These are phyloP conservation scores for Globisporangium megalacanthum DNA, from an alignment of 352 stramenopile species.

Conservation along the genomic window DNA sequence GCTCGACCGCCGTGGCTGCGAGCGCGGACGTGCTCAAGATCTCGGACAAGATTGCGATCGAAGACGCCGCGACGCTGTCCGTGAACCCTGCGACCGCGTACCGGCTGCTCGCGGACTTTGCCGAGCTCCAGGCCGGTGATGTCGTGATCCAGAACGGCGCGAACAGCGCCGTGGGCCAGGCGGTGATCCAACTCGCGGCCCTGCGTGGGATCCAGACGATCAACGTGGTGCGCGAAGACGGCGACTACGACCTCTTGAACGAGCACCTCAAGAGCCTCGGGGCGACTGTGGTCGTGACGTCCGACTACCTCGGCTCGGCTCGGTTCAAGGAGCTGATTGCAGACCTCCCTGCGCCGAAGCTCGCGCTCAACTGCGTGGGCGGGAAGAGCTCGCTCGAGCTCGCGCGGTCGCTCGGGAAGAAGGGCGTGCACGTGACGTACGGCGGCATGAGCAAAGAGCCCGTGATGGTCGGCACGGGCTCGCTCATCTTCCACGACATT, in stretches of 20 bases:
- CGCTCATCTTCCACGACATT: conserved; percentile 87
- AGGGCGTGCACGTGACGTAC: conserved; percentile 78
- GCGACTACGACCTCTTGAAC: conserved; percentile 71
- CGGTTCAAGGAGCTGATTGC: conserved; percentile 82
- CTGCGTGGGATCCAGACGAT: conserved; percentile 87
- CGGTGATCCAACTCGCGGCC: conserved; percentile 85
- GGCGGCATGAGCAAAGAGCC: conserved; percentile 75
- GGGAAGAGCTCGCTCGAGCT: conserved; percentile 66
- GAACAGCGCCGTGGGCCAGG: conserved; percentile 83
- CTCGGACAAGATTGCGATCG: conserved; percentile 80
- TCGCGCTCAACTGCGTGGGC: conserved; percentile 79
- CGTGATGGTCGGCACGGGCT: conserved; percentile 55
- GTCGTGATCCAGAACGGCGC: conserved; percentile 89
- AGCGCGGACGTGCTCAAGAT: conserved; percentile 66
- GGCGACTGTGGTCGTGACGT: conserved; percentile 59
- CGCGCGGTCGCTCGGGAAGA: conserved; percentile 63
- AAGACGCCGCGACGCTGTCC: conserved; percentile 76
- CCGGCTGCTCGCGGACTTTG: conserved; percentile 84
- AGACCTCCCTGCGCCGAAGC: conserved; percentile 79
- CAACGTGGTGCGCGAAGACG: conserved; percentile 85
- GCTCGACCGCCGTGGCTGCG: conserved; percentile 58
- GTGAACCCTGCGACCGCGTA: conserved; percentile 86
- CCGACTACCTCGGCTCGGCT: conserved; percentile 70
- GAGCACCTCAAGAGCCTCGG: conserved; percentile 77
- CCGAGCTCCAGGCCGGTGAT: conserved; percentile 67